Evolutionary conservation across 495 filamentous ascomycete genomes (phyloP).

Genomic region (Lepraria neglecta): DNA sequence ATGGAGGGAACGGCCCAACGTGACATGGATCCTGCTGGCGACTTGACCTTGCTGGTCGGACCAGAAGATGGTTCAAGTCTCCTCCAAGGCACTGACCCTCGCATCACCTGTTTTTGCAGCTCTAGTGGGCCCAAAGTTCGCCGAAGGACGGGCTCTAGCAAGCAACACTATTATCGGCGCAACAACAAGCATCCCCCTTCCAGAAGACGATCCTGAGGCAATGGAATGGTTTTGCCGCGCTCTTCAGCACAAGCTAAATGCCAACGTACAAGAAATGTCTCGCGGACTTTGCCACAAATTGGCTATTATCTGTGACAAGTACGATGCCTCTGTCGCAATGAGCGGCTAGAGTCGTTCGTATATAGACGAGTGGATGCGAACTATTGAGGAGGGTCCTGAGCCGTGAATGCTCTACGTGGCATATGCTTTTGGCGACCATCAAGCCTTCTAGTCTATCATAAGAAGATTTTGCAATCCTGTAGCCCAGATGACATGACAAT

Average conservation of each 20-base stretch:
- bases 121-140: conserved; percentile 28
- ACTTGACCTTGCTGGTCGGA: neutral
- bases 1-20: no score
- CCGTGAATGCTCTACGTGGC: no score
- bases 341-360: neutral
- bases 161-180: neutral
- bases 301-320: neutral
- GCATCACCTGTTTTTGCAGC: conserved; percentile 28
- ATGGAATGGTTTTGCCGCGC: conserved; percentile 5
- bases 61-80: conserved; percentile 19
- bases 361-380: neutral
- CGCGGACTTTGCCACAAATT: neutral
- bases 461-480: no score
- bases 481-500: no score
- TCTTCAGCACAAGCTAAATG: neutral
- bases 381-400: neutral
- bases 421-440: no score
- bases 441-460: no score
- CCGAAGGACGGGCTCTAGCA: conserved; percentile 21
- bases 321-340: neutral
- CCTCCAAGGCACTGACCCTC: conserved; percentile 25
- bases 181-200: conserved; percentile 13
- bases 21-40: conserved; percentile 12
- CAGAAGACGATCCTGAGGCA: conserved; percentile 20
- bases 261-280: neutral